Evolutionary conservation across 73 alveolate genomes (phyloP).

Genomic region (Paramecium biaurelia): DNA sequence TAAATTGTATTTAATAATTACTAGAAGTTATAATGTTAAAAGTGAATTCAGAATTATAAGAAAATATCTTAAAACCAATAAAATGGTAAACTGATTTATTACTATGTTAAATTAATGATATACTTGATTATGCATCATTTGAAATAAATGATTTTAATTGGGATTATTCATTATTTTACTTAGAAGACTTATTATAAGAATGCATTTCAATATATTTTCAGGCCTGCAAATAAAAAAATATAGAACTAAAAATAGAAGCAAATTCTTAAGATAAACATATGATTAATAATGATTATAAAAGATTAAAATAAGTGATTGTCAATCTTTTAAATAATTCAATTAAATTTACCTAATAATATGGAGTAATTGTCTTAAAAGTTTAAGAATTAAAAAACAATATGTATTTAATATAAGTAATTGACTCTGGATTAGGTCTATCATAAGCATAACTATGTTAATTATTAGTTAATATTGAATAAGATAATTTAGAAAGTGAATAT

Average conservation of each 20-base stretch:
- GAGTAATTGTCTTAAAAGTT: not conserved
- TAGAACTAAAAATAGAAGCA: not conserved
- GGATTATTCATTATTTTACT: not conserved
- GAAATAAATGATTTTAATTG: not conserved
- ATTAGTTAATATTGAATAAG: not conserved
- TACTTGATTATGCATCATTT: constrained; percentile 28
- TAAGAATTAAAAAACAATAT: not conserved
- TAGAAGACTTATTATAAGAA: not conserved
- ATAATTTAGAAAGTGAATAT: not conserved
- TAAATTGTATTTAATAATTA: not conserved
- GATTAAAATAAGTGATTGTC: not conserved
- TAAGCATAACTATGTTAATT: not conserved
- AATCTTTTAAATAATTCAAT: constrained; percentile 33
- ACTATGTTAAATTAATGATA: constrained; percentile 16
- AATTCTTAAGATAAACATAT: not conserved
- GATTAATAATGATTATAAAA: not conserved
- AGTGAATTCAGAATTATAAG: not conserved
- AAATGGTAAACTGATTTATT: not conserved
- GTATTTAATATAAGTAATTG: not conserved
- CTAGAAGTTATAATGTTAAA: not conserved
- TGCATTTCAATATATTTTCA: not conserved
- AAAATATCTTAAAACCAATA: not conserved
- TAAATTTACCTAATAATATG: not conserved
- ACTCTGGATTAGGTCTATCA: not conserved
- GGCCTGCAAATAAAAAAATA: not conserved